A percentile compares a stretch with the other conserved stretches of the same genome.
Conservation (phyloP, 139 green algal species). For the Gonium pectorale region DNA sequence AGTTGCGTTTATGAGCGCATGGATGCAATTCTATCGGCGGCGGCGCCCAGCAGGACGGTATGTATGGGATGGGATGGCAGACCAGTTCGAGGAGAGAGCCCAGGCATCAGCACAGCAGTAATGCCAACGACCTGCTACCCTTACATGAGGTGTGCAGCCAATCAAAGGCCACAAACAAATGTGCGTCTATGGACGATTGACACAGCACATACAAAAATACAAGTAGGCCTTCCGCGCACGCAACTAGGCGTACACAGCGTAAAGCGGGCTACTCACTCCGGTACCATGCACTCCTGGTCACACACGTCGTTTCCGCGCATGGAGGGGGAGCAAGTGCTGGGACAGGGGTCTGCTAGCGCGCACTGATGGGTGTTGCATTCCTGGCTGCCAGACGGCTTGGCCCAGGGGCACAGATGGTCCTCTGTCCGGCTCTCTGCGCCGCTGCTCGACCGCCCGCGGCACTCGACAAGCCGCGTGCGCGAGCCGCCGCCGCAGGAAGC, state of each 20-base stretch:
- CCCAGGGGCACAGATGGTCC: not conserved
- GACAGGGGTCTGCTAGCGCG: not conserved
- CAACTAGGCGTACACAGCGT: not conserved
- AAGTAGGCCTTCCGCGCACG: too few relatives aligned
- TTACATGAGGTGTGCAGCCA: too few relatives aligned
- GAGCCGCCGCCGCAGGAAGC: not conserved
- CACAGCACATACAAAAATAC: too few relatives aligned
- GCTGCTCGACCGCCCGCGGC: not conserved
- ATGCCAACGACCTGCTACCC: too few relatives aligned
- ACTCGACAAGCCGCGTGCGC: not conserved
- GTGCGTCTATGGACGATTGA: too few relatives aligned
- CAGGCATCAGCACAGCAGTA: too few relatives aligned
- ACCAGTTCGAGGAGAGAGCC: too few relatives aligned
- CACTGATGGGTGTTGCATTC: not conserved
- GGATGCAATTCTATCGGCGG: too few relatives aligned
- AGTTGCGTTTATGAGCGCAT: too few relatives aligned
- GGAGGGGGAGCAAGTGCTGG: not conserved
- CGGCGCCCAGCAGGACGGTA: too few relatives aligned
- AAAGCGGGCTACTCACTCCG: not conserved
- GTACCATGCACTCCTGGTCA: conserved; percentile 23
- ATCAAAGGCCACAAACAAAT: too few relatives aligned
- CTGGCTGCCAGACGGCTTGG: not conserved
- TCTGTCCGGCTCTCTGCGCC: not conserved
- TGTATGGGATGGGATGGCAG: too few relatives aligned
- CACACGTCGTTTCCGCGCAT: conserved; percentile 21